Evolutionary conservation across 2,329 filamentous ascomycete genomes (phyloP), one percentile per base, ranked within the genome.

Genomic region (Rhytidhysteron rufulum): DNA sequence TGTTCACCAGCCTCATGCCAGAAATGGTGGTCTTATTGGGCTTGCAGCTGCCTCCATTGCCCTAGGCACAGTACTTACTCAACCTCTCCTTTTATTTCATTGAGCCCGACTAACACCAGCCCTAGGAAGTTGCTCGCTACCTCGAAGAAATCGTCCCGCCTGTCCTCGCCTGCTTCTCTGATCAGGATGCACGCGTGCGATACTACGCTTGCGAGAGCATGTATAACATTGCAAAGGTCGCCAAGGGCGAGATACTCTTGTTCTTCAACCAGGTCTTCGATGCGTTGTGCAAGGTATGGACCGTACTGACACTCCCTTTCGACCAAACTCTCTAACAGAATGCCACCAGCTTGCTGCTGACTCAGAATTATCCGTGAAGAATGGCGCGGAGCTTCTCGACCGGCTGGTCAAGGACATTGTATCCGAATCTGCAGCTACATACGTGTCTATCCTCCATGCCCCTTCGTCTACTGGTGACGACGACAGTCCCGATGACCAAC

Each of bases 201-300:
- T 98, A 98, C 67, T 98, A 98, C 69, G 93, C 93, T 18, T 98
- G 93, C 69, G 93, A 98, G 72, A 94, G 90, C 66, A 98, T 98
- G 93, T 98, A 98, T 71, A 98, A 98, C 68, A 98, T 98, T 61
- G 90, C 93, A 60, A 98, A 98, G 70, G 93, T 98, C 34, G 93
- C 91, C 45, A 98, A 98, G 69, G 93, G 94, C 27, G 93, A 98
- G 68, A 93, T 98, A 16, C 69, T 98, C 50, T 80, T 94, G 30
- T 98, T 95, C 73, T 98, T 98, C 69, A 98, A 98, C 68, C 86
- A 94, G 57, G 93, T 98, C 48, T 98, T 98, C 60, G 93, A 98
- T 70, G 89, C 93, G 17, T 73, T 98, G 40, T 95, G 90, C 72
- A 97, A 96, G 79, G 89, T 94, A 47, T 31, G 42, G n/a, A 17